Base-by-base conservation (phyloP, 2,329 filamentous ascomycete genomes). In the Hysterium pulicare region DNA sequence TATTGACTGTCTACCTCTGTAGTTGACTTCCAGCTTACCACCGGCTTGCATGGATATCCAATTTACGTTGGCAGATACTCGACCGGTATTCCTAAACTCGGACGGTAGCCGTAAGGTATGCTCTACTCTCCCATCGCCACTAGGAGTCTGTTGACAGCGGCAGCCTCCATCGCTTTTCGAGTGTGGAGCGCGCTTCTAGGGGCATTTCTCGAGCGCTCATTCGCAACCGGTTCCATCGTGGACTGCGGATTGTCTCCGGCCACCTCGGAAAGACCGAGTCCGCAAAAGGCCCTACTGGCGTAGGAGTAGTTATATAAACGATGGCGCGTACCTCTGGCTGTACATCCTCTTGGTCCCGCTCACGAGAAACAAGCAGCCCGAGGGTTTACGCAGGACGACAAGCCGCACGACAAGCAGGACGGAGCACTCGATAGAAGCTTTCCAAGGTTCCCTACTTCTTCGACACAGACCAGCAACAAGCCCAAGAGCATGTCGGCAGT, bases 161-260 rank as follows among this genome's bases (percentile, higher is more conserved):
- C 13, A 13, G 24, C 8, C 24, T 28, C 13, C 24, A 28, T 7
- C 13, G 24, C 8, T 28, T 7, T 8, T 13, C 41, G 11, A 48
- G 42, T 42, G 36, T 32, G 34, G 42, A 38, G 44, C 21, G 37
- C 36, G 43, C 35, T 46, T 39, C 45, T 45, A 51, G 54, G 47
- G 40, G 26, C 24, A 9, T 38, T 51, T 47, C 54, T 47, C 35
- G 41, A 28, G 34, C 38, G 49, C 46, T 54, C 42, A 59, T 59
- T 58, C 52, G 56, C 40, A 40, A 49, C 40, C 17, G 41, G 35
- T 40, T 41, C 38, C 30, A 47, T 46, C 30, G 46, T 48, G 40
- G 50, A 49, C 38, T 42, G 38, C 38, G 24, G 24, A 28, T 28
- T 41, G 20, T 10, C 46, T 46, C 46, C 42, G 42, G 49, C 42